phyloP scores from a whole-genome alignment of 352 stramenopile species.

The Phytophthora tentaculata region DNA sequence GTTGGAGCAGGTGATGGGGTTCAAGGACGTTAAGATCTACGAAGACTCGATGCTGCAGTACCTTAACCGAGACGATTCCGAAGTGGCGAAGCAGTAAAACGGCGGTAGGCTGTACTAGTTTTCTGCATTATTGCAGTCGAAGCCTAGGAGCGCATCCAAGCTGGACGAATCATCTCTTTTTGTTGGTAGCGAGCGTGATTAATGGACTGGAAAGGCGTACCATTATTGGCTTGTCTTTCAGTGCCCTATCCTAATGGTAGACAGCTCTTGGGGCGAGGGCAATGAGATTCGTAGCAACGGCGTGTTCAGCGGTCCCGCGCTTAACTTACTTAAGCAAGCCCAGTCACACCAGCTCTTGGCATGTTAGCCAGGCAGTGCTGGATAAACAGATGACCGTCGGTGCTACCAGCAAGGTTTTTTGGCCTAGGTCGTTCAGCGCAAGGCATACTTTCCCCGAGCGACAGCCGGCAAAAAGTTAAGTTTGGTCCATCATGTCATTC shows the following conservation, averaged over 20 bases:
- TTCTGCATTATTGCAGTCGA: too few relatives aligned
- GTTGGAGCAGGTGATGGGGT: conserved; percentile 60
- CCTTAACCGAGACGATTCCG: conserved; percentile 70
- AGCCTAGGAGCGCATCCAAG: not conserved
- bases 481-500: not conserved
- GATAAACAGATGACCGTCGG: not conserved
- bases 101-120: too few relatives aligned
- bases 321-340: not conserved
- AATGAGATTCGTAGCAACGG: not conserved
- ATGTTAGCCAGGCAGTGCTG: not conserved
- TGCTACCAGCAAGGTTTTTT: too few relatives aligned
- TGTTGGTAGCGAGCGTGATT: not conserved
- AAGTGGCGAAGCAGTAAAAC: conserved; percentile 47
- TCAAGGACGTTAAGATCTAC: conserved; percentile 51
- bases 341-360: not conserved
- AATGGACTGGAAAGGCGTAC: too few relatives aligned
- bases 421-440: too few relatives aligned
- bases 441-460: too few relatives aligned
- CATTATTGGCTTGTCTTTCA: too few relatives aligned
- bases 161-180: not conserved
- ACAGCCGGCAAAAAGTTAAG: not conserved
- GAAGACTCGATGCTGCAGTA: conserved; percentile 86
- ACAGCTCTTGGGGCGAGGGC: too few relatives aligned
- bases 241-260: too few relatives aligned
- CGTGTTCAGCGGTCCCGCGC: not conserved